phyloP scores from a whole-genome alignment of 805 yeast genomes.

The Pichia exigua region DNA sequence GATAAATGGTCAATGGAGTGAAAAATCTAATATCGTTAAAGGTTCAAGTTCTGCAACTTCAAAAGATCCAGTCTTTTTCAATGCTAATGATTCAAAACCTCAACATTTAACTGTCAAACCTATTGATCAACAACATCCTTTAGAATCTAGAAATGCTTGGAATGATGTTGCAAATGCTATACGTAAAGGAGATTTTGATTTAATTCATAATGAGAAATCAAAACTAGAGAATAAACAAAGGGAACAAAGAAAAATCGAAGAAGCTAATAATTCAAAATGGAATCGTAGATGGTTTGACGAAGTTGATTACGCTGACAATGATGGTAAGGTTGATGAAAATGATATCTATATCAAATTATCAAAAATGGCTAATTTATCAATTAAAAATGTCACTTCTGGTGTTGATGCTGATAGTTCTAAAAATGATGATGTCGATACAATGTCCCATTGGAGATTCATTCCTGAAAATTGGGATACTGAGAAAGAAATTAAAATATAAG shows the following conservation, averaged over 20 bases:
- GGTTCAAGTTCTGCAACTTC: slow-evolving; percentile 40
- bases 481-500: slow-evolving; percentile 42
- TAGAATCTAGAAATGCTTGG: slow-evolving; percentile 92
- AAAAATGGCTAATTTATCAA: slow-evolving; percentile 47
- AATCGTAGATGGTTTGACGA: slow-evolving; percentile 72
- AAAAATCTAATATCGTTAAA: slow-evolving; percentile 52
- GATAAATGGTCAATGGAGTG: slow-evolving; percentile 90
- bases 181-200: slow-evolving; percentile 62
- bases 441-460: slow-evolving; percentile 63
- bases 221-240: slow-evolving; percentile 80
- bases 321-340: slow-evolving; percentile 22
- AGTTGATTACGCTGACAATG: slow-evolving; percentile 28
- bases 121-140: slow-evolving; percentile 64
- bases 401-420: slow-evolving; percentile 29
- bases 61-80: slow-evolving; percentile 50
- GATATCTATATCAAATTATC: slow-evolving; percentile 32
- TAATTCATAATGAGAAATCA: slow-evolving; percentile 68
- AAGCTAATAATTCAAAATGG: slow-evolving; percentile 61
- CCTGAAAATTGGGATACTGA: slow-evolving; percentile 50
- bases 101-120: slow-evolving; percentile 70
- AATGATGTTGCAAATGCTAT: slow-evolving; percentile 81
- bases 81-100: slow-evolving; percentile 43
- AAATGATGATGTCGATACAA: slow-evolving; percentile 45
- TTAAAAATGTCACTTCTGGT: slow-evolving; percentile 63
- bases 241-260: slow-evolving; percentile 67